phyloP scores from a whole-genome alignment of 768 basidiomycete species.

The Tylopilus plumbeoviolaceoides region DNA sequence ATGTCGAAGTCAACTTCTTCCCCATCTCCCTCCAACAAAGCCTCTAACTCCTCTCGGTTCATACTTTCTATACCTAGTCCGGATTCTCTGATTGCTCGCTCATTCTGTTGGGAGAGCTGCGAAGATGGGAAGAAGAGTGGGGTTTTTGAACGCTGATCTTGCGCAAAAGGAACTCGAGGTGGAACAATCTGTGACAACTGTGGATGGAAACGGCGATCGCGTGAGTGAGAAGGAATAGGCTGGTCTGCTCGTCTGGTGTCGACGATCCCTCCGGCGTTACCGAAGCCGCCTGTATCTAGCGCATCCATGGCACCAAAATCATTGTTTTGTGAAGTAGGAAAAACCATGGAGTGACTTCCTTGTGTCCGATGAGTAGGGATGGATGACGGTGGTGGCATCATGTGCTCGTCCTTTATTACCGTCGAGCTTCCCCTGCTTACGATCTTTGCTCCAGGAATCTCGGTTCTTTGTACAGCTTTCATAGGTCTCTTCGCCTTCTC shows the following conservation, averaged over 20 bases:
- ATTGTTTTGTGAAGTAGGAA: slow-evolving; percentile 13
- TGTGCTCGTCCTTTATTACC: slow-evolving; percentile 21
- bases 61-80: slow-evolving; percentile 69
- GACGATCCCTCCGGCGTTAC: background rate
- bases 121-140: slow-evolving; percentile 48
- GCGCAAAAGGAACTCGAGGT: slow-evolving; percentile 1
- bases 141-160: slow-evolving; percentile 11
- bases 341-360: slow-evolving; percentile 7
- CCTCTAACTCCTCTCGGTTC: slow-evolving; percentile 56
- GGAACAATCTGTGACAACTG: slow-evolving; percentile 19
- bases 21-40: slow-evolving; percentile 35
- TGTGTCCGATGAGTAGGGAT: slow-evolving; percentile 16
- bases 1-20: slow-evolving; percentile 31
- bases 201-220: slow-evolving; percentile 24
- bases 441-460: slow-evolving; percentile 11
- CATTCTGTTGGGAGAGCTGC: slow-evolving; percentile 56
- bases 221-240: background rate
- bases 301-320: slow-evolving; percentile 16
- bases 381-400: slow-evolving; percentile 39
- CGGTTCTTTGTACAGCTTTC: slow-evolving; percentile 33
- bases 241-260: slow-evolving; percentile 3
- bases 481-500: slow-evolving; percentile 44
- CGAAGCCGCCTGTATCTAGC: background rate
- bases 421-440: slow-evolving; percentile 13
- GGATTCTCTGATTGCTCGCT: slow-evolving; percentile 50